Evolutionary conservation across 192 early-diverging fungal species (phyloP), one percentile per base, ranked within the genome.

Genomic region (Coemansia sp.): DNA sequence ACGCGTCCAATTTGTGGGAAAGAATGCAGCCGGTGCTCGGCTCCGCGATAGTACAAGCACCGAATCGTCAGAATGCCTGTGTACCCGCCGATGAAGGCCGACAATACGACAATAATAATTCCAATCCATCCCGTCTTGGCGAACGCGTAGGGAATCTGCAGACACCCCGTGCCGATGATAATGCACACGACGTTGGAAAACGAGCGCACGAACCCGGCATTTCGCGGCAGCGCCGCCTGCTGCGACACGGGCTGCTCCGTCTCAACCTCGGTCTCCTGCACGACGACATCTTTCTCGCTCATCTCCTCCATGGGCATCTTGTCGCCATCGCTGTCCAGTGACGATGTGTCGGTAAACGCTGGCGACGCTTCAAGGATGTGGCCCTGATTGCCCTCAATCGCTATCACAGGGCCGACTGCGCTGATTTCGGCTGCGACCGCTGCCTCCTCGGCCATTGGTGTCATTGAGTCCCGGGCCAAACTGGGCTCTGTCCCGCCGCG

Each of bases 111-210:
- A 56, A 92, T 67, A 24, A 83, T 45, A 7, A 90, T 58, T 64
- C 89, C 89, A 25, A 92, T 81, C 92, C 92, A 95, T 6, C 92
- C 92, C 28, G 83, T 82, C 52, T 89, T 82, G 30, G 69, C 73
- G 29, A 95, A 81, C 2, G 91, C 86, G 47, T 87, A 92, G 1
- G 92, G 92, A 22, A 95, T 80, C 63, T 91, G 90, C 35, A 95
- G 78, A 25, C 86, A 83, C 4, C 92, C 92, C 8, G 87, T 89
- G 32, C 92, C 92, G 35, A 88, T 88, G 7, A 92, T 85, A n/a
- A 89, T 86, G 55, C 91, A 92, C 8, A 86, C 83, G 35, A 89
- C 77, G 44, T 81, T 84, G 43, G 83, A 84, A 45, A 85, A 87
- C 43, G 85, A 86, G 2, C 80, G 53, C 58, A 80, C 14, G 23